Evolutionary conservation across 257 asterid genomes (phyloP).

Genomic region (Solanum infundibuliforme): DNA sequence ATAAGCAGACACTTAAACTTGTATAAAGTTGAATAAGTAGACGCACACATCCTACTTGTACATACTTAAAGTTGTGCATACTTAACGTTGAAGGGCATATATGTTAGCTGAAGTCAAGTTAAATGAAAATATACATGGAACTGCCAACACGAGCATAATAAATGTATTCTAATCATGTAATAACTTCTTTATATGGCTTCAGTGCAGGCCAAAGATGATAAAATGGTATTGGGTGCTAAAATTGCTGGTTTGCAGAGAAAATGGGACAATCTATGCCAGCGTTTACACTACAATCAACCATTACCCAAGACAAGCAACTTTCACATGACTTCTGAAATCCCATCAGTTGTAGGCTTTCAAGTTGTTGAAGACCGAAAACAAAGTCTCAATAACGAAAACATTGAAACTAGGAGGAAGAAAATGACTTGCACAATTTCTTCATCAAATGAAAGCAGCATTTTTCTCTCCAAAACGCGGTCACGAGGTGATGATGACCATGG

Average conservation of each 20-base stretch:
- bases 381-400: constrained; percentile 10
- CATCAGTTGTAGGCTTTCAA: constrained; percentile 42
- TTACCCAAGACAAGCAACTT: constrained; percentile 15
- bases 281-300: constrained; percentile 29
- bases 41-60: not conserved
- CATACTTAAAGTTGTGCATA: not conserved
- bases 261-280: constrained; percentile 58
- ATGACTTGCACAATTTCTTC: constrained; percentile 18
- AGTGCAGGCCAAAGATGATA: constrained; percentile 84
- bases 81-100: not conserved
- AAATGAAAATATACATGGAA: not conserved
- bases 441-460: constrained; percentile 14
- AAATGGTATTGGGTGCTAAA: constrained; percentile 33
- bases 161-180: constrained; percentile 15
- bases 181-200: constrained; percentile 31
- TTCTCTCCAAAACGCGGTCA: constrained; percentile 15
- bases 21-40: no score
- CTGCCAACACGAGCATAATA: not conserved
- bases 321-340: constrained; percentile 20
- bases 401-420: constrained; percentile 22
- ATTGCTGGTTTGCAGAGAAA: constrained; percentile 41
- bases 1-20: no score
- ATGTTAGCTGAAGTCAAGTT: not conserved
- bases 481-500: constrained; percentile 8
- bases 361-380: constrained; percentile 24